phyloP scores from a whole-genome alignment of 257 asterid genomes.

The Solanum chilense region DNA sequence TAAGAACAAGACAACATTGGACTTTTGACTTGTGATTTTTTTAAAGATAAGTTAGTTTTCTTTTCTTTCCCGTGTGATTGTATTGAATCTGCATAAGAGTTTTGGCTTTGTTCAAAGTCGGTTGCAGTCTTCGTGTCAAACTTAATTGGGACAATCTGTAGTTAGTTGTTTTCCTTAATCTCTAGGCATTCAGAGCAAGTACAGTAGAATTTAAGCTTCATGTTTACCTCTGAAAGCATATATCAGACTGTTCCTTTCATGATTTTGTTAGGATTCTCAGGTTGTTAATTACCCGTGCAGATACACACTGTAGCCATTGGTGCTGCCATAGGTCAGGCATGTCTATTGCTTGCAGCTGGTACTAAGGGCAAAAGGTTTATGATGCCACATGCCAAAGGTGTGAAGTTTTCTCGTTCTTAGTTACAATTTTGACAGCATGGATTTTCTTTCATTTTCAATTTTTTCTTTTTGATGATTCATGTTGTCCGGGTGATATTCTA shows the following conservation, averaged over 20 bases:
- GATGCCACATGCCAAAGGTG: conserved; percentile 92
- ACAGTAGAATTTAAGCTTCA: neutral
- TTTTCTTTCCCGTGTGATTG: neutral
- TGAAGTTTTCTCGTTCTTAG: neutral
- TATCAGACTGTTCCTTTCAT: neutral
- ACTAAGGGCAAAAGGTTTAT: conserved; percentile 76
- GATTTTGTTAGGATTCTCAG: neutral
- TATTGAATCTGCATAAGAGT: neutral
- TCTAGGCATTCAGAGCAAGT: neutral
- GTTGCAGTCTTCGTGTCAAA: neutral
- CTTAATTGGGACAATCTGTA: neutral
- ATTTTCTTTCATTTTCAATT: neutral
- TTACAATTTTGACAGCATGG: neutral
- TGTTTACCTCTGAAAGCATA: neutral
- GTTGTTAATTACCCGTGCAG: conserved; percentile 22
- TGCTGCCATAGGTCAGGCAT: conserved; percentile 90
- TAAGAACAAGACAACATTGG: neutral
- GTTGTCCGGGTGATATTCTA: conserved; percentile 6
- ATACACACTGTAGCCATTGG: conserved; percentile 80
- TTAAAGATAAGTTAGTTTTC: neutral
- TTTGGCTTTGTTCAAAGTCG: neutral
- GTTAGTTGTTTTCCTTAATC: neutral
- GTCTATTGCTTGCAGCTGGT: conserved; percentile 90
- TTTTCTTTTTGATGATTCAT: neutral
- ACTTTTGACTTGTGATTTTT: neutral